A percentile compares a stretch with the other conserved stretches of the same genome.
These are phyloP conservation scores for Spinellus fusiger DNA, from an alignment of 192 early-diverging fungal genomes.

Conservation along the genomic window DNA sequence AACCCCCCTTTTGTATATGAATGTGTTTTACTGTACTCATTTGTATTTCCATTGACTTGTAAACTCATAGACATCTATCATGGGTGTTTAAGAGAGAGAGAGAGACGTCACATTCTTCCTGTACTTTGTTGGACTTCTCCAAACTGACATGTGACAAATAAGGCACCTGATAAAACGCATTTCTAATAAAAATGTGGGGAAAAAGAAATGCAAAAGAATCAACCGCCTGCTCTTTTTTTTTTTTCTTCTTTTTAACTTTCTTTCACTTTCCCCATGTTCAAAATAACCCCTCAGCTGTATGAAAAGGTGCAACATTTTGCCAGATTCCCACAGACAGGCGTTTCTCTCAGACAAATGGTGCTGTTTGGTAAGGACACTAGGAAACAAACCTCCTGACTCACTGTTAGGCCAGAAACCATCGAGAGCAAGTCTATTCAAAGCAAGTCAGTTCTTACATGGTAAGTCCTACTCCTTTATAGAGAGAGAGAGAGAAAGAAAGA, in stretches of 20 bases:
- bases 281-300: slow-evolving; percentile 53
- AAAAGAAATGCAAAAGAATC: too few species aligned
- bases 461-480: slow-evolving; percentile 2
- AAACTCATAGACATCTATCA: background rate
- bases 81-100: too few species aligned
- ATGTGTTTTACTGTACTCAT: too few species aligned
- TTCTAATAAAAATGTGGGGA: too few species aligned
- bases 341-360: slow-evolving; percentile 92
- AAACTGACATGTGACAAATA: too few species aligned
- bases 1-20: background rate
- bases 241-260: background rate
- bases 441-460: slow-evolving; percentile 71
- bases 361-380: slow-evolving; percentile 70
- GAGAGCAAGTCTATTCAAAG: slow-evolving; percentile 66
- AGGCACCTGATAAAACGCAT: too few species aligned
- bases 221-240: background rate
- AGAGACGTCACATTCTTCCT: too few species aligned
- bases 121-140: too few species aligned
- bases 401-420: slow-evolving; percentile 58
- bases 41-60: background rate
- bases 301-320: slow-evolving; percentile 76
- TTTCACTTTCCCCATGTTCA: slow-evolving; percentile 24
- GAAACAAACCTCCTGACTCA: background rate
- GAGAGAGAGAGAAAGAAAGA: background rate
- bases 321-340: slow-evolving; percentile 84